phyloP scores from a whole-genome alignment of 129 eudicot species.

The Saussurea involucrata region DNA sequence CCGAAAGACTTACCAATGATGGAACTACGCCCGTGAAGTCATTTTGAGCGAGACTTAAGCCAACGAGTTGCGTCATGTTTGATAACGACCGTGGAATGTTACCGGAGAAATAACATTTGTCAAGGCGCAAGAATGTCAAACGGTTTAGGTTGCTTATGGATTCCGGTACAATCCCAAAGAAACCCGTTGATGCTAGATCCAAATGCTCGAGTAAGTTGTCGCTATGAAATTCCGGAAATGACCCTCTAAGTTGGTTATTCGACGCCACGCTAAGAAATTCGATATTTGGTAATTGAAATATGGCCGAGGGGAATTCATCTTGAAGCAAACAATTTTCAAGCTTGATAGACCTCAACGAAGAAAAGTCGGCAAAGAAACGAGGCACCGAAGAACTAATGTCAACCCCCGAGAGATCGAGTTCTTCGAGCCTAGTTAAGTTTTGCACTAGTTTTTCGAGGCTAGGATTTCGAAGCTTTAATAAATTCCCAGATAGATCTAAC shows the following conservation, averaged over 20 bases:
- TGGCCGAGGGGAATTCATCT: slow-evolving; percentile 15
- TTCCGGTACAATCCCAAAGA: slow-evolving; percentile 24
- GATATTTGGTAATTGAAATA: slow-evolving; percentile 23
- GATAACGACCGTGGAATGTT: slow-evolving; percentile 10
- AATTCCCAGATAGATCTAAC: background rate
- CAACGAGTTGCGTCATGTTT: slow-evolving; percentile 17
- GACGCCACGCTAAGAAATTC: background rate
- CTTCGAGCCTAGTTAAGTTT: background rate
- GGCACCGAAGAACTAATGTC: background rate
- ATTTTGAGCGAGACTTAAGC: background rate
- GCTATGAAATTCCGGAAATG: slow-evolving; percentile 28
- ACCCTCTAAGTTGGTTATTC: slow-evolving; percentile 25
- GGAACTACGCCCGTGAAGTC: slow-evolving; percentile 3
- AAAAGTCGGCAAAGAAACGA: background rate
- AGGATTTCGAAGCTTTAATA: background rate
- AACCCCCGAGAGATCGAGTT: slow-evolving; percentile 1
- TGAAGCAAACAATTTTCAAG: background rate
- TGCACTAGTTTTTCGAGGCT: background rate
- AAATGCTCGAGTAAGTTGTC: slow-evolving; percentile 16
- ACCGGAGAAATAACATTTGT: background rate
- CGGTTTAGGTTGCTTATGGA: slow-evolving; percentile 25
- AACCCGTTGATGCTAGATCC: background rate
- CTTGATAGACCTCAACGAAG: background rate
- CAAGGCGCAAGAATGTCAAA: background rate
- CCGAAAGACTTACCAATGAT: slow-evolving; percentile 9